Conservation (phyloP, 352 stramenopile genomes). For the Globisporangium cederbergense region DNA sequence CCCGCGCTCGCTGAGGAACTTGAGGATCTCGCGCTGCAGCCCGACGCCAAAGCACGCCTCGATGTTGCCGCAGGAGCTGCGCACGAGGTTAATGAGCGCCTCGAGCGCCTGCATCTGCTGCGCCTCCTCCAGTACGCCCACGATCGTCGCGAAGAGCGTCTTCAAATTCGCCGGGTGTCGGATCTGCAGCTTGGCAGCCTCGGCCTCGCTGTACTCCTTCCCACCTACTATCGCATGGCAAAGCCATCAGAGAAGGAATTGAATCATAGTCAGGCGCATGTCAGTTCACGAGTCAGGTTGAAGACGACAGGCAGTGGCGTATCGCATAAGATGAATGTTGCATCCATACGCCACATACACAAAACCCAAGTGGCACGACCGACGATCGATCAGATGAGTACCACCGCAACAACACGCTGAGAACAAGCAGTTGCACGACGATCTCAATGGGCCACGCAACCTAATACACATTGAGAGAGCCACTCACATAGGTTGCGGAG, state of each 20-base stretch:
- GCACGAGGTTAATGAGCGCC: constrained; percentile 73
- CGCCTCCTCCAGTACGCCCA: constrained; percentile 61
- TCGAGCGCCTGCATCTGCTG: constrained; percentile 68
- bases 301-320: background rate
- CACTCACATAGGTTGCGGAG: constrained; percentile 19
- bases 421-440: constrained; percentile 6
- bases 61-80: constrained; percentile 71
- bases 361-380: background rate
- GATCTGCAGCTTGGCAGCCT: constrained; percentile 63
- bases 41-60: constrained; percentile 69
- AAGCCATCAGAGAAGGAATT: background rate
- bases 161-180: constrained; percentile 56
- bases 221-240: constrained; percentile 28
- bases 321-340: constrained; percentile 5
- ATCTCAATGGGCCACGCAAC: background rate
- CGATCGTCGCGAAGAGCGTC: constrained; percentile 58
- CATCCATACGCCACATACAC: background rate
- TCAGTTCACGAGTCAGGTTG: background rate
- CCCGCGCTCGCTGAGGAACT: constrained; percentile 64
- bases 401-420: constrained; percentile 1
- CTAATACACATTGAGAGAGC: background rate
- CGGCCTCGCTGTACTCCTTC: constrained; percentile 55
- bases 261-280: background rate
- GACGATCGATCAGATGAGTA: constrained; percentile 3
- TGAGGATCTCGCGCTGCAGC: constrained; percentile 67